phyloP scores from a whole-genome alignment of 2,329 filamentous ascomycete species.

The Epichloe sp. region DNA sequence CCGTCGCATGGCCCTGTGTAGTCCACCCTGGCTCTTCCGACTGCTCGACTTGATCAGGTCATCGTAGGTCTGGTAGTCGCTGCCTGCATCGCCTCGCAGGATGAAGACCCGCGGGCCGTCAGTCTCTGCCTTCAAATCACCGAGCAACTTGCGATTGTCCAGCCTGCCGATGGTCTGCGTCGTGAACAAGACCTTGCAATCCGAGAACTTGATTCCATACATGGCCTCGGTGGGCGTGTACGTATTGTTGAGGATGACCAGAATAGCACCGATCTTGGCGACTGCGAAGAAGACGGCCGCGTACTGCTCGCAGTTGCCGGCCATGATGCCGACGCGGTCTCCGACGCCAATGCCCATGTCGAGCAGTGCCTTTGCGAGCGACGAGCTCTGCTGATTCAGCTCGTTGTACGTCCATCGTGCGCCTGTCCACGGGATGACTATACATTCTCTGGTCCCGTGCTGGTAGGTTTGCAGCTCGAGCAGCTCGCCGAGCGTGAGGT shows the following conservation, averaged over 20 bases:
- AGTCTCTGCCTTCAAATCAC: constrained; percentile 33
- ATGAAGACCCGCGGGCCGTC: constrained; percentile 42
- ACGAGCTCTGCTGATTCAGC: constrained; percentile 47
- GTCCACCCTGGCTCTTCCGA: constrained; percentile 31
- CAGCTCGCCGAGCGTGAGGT: constrained; percentile 60
- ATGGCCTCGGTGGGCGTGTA: constrained; percentile 62
- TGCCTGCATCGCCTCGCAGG: constrained; percentile 38
- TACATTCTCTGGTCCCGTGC: constrained; percentile 51
- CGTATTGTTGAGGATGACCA: constrained; percentile 73
- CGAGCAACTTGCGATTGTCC: constrained; percentile 48
- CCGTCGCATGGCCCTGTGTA: constrained; percentile 39
- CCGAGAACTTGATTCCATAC: constrained; percentile 58
- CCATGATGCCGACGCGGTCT: constrained; percentile 64
- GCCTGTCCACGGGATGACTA: constrained; percentile 65
- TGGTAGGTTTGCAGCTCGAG: constrained; percentile 56
- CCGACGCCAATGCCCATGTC: constrained; percentile 53
- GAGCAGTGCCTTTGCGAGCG: constrained; percentile 51
- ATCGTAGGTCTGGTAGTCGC: constrained; percentile 45
- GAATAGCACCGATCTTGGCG: constrained; percentile 50
- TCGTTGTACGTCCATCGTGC: constrained; percentile 60
- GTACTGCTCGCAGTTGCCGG: constrained; percentile 73
- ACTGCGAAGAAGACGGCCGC: constrained; percentile 61
- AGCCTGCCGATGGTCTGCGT: constrained; percentile 54
- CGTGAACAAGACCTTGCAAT: constrained; percentile 61
- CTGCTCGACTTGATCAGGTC: constrained; percentile 41